Base-by-base conservation (phyloP, 1,139 yeast genomes). In the Nadsonia commutata region DNA sequence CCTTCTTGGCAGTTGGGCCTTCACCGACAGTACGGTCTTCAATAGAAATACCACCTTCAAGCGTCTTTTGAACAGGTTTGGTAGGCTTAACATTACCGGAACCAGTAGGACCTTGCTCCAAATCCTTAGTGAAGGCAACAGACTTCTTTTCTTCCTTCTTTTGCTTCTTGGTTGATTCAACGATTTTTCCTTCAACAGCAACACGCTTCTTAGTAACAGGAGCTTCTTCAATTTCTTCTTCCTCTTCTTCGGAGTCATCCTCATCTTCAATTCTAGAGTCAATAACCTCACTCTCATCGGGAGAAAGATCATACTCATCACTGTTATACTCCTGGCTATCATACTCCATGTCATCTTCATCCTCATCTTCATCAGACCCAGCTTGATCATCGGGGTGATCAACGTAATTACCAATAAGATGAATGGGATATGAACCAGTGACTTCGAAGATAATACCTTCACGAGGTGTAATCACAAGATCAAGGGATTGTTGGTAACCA, bases 371-470 rank as follows among this genome's bases (percentile, higher is more conserved):
- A 43, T 73, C 79, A 41, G 67, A 76, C 46, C 71, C 66, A 36
- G 71, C 80, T 45, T 73, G 81, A 53, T 81, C 93, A 53, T 78
- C 86, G 63, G 97, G 96, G 65, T 86, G 95, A 60, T 83, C 93
- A 59, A 90, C 80, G 68, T 80, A 85, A 78, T 90, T 88, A 71
- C 99, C 99, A 56, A 85, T 73, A 58, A 90, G 71, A 64, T 88
- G 94, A 53, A 90, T 72, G 54, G 95, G 82, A 70, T 85, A 86
- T 36, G 97, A 86, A 56, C 98, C 98, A 52, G 95, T 81, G 48
- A 84, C 96, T 57, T 85, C 93, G 60, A 90, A 90, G 70, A 73
- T 78, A 49, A 90, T 88, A 60, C 86, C 95, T 68, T 90, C 98
- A 59, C 80, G 93, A 56, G 96, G 95, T 48, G 80, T 74, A 60